Conservation (phyloP, 2,329 filamentous ascomycete genomes). For the Colletotrichum nymphaeae region DNA sequence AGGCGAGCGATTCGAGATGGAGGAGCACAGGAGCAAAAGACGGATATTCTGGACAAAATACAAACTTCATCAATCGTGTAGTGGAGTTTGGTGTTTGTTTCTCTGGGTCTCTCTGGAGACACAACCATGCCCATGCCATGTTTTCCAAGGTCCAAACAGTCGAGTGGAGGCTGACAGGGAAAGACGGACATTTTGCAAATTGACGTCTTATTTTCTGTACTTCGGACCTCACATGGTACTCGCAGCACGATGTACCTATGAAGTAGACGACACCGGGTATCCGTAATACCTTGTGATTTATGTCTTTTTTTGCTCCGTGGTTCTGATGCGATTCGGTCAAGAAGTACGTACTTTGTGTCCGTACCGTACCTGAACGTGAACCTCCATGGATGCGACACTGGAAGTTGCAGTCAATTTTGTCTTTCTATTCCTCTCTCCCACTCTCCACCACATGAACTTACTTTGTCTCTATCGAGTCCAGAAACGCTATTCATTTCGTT, state of each 20-base stretch:
- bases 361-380: neutral
- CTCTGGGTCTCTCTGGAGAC: neutral
- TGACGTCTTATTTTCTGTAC: neutral
- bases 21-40: neutral
- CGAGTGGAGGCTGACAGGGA: constrained; percentile 17
- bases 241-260: no score
- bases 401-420: neutral
- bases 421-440: neutral
- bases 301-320: neutral
- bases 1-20: neutral
- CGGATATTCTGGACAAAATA: neutral
- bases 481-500: neutral
- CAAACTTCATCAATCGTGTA: constrained; percentile 1
- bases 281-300: no score
- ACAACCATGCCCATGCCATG: constrained; percentile 23
- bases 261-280: no score
- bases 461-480: neutral
- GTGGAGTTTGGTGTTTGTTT: constrained; percentile 25
- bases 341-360: neutral
- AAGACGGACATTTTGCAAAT: neutral
- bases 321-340: neutral
- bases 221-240: no score
- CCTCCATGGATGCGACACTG: neutral
- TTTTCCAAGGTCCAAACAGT: constrained; percentile 27
- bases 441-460: neutral